These are phyloP conservation scores for Quercus bicolor DNA, from an alignment of 306 rosid genomes.

Conservation along the genomic window DNA sequence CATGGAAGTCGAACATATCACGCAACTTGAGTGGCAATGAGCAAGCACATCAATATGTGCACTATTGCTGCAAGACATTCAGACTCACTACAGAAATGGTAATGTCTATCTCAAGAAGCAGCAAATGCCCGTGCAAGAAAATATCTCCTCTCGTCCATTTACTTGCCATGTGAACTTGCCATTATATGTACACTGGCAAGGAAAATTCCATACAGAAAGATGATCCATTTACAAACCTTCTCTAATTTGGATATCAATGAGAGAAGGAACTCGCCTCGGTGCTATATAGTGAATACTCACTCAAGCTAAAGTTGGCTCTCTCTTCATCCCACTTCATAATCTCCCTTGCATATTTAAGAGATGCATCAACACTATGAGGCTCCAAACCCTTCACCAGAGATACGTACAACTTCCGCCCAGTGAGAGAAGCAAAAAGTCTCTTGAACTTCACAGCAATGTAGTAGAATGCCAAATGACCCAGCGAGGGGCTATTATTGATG, in stretches of 20 bases:
- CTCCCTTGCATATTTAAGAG: conserved; percentile 87
- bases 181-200: conserved; percentile 30
- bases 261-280: conserved; percentile 76
- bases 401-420: conserved; percentile 73
- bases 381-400: conserved; percentile 75
- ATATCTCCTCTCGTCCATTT: conserved; percentile 21
- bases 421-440: conserved; percentile 72
- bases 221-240: conserved; percentile 30
- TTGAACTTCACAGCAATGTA: conserved; percentile 84
- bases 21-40: conserved; percentile 9
- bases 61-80: conserved; percentile 10
- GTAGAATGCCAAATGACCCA: conserved; percentile 69
- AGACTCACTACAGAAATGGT: neutral
- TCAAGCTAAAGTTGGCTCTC: conserved; percentile 69
- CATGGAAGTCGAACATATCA: conserved; percentile 21
- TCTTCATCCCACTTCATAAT: conserved; percentile 88
- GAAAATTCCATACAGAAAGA: conserved; percentile 19
- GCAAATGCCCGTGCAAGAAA: conserved; percentile 15
- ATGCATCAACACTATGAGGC: conserved; percentile 69
- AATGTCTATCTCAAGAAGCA: conserved; percentile 20
- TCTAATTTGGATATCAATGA: conserved; percentile 34
- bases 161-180: conserved; percentile 16
- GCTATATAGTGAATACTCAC: conserved; percentile 79
- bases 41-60: conserved; percentile 17
- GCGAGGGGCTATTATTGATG: conserved; percentile 62